Base-by-base conservation (phyloP, 768 basidiomycete genomes). In the Termitomyces sp. region DNA sequence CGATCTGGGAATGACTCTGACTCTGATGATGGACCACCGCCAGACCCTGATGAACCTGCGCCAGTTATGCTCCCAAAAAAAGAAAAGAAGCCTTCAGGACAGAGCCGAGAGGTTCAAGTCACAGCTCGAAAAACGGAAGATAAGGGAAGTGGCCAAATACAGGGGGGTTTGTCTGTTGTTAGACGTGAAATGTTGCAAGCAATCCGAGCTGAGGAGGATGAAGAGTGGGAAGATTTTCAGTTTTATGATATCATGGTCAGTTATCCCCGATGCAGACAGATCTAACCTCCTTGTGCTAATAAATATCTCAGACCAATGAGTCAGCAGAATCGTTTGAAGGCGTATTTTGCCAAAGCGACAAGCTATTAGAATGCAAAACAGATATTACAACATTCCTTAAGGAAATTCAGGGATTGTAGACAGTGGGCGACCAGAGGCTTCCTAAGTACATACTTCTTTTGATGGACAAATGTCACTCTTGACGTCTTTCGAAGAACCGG, bases 171-270 rank as follows among this genome's bases (percentile, higher is more conserved):
- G 56, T 90, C 92, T 49, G 71, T 81, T 7, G 84, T 85, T 11
- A 80, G 92, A 54, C 81, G 90, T 67, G 92, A 94, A 65, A 91
- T 94, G 83, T 72, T 94, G 24, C 79, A 83, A 52, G 77, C 81
- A n/a, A 85, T 92, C 42, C 83, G 90, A 33, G 76, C 76, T 3
- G 92, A 94, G 69, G 89, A 92, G 67, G 91, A 92, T 57, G 92
- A 92, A 68, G 74, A 73, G 56, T 94, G 92, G 92, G 76, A 86
- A 66, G 77, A 84, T 50, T 76, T 91, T 24, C 79, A 86, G 53
- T 92, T 87, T 70, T 85, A 77, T 67, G 86, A 86, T 65, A 79
- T 79, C 42, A 81, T 84, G 75, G 92, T 93, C 63, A 59, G 84
- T 71, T 57, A 38, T 28, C 35, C 57, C 36, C 7, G 54, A 15